Base-by-base conservation (phyloP, 345 rosid genomes). In the Passiflora organensis region DNA sequence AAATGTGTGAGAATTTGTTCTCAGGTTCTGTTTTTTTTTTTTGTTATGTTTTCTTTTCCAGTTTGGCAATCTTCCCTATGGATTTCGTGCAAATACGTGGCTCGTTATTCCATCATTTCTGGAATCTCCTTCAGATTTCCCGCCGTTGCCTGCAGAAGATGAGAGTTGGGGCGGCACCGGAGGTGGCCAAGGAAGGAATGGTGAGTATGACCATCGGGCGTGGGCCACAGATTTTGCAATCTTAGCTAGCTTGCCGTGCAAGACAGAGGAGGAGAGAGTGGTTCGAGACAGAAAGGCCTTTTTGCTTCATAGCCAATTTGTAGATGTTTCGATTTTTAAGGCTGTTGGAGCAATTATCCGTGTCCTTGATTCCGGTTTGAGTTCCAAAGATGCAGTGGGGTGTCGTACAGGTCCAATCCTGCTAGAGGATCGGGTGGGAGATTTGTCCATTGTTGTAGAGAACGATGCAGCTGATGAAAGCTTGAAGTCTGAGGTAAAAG, bases 231-330 rank as follows among this genome's bases (percentile, higher is more conserved):
- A 91, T 25, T 91, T 91, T 73, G 94, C 89, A 22, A 75, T 89
- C 59, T 77, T 91, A 78, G 95, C 96, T 12, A 80, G 89, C 23
- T 80, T 91, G 84, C 94, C 99, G 58, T 89, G 96, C 75, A 84
- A 86, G 76, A 86, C 96, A 14, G 76, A 89, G 19, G 96, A 91
- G 68, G 96, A 91, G 83, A 89, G 99, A 77, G 85, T 89, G 71
- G 75, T 73, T 37, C 87, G 99, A 69, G 99, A 91, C 67, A 66
- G 87, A 53, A 86, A 91, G 64, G 96, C 95, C 48, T 86, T 91
- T 65, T 67, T 89, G 66, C 91, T 91, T 54, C 99, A 91, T 65
- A 81, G 84, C 65, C 66, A 84, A 75, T 91, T 91, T 60, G 89
- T 91, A 51, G 96, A 91, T 48, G 72, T 80, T 63, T 82, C 99